Base-by-base conservation (phyloP, 805 yeast genomes). In the Vanderwaltozyma verrucispora region DNA sequence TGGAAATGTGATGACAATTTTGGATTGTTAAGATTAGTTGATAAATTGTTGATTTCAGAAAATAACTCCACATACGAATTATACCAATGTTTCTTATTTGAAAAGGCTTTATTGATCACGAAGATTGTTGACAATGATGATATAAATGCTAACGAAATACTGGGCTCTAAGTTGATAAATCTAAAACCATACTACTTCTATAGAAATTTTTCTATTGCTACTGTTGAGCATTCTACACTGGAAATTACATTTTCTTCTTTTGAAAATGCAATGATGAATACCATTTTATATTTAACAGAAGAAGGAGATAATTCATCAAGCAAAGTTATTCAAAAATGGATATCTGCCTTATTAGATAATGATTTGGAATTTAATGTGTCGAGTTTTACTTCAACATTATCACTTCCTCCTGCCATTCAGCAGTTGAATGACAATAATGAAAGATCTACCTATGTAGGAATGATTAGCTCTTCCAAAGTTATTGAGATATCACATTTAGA, bases 301-400 rank as follows among this genome's bases (percentile, higher is more conserved):
- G 18, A 30, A 29, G 28, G 54, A 9, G 41, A 62, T 32, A 50
- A 51, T 13, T 38, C 53, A n/a, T 45, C 60, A 0, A 50, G 54
- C 30, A 49, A 53, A 31, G 49, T 60, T 6, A 44, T 64, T 26
- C 62, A 64, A 45, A 65, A 65, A 47, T 66, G 71, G 71, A 58
- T 63, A 12, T 54, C 68, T 2, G 69, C 60, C 0, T 35, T 66
- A 9, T 52, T 66, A 29, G 61, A 64, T 37, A 41, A 43, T 32
- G 60, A 57, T 4, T 44, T 62, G 13, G 39, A 42, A 7, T 62
- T 64, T 36, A 44, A 54, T 37, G 51, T 56, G 4, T 28, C 36
- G 7, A 51, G 48, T 32, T 42, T 64, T 19, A 56, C 65, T 3
- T 59, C 63, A 2, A 56, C 63, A 1, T 35, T 63, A 23, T 49